phyloP scores from a whole-genome alignment of 176 grass and related monocot species.

The Cenchrus americanus region DNA sequence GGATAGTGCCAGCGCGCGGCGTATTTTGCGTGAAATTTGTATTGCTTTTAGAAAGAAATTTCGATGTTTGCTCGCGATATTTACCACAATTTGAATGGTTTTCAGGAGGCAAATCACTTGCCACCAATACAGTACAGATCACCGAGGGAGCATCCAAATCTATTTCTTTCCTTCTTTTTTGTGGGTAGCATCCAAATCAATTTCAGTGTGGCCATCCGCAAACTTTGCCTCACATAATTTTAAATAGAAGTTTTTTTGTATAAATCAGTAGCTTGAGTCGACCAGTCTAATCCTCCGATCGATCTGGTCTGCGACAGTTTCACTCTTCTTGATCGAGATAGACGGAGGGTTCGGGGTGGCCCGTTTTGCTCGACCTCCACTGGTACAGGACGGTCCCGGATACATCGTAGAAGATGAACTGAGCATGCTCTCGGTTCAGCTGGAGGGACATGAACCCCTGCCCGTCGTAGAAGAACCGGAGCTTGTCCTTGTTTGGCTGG shows the following conservation, averaged over 20 bases:
- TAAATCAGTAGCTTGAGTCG: neutral
- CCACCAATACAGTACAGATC: neutral
- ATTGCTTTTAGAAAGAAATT: neutral
- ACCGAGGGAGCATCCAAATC: neutral
- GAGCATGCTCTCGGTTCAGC: conserved; percentile 43
- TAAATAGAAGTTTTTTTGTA: neutral
- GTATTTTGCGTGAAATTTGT: neutral
- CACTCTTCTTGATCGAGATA: conserved; percentile 36
- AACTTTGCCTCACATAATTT: neutral
- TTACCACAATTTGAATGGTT: neutral
- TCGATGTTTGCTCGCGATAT: neutral
- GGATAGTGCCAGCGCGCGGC: neutral
- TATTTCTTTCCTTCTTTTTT: too few relatives aligned
- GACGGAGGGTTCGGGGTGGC: neutral
- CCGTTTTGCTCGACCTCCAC: conserved; percentile 52
- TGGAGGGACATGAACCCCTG: conserved; percentile 93
- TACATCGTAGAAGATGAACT: conserved; percentile 69
- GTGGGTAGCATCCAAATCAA: neutral
- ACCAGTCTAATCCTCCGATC: neutral
- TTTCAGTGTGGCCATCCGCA: neutral
- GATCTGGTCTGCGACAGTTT: neutral
- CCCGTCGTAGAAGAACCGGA: conserved; percentile 84
- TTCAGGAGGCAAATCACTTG: neutral
- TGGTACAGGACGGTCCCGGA: conserved; percentile 62
- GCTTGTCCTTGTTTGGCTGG: conserved; percentile 60